These are phyloP conservation scores for Mortierella sp. DNA, from an alignment of 371 early-diverging fungal genomes.

Conservation along the genomic window DNA sequence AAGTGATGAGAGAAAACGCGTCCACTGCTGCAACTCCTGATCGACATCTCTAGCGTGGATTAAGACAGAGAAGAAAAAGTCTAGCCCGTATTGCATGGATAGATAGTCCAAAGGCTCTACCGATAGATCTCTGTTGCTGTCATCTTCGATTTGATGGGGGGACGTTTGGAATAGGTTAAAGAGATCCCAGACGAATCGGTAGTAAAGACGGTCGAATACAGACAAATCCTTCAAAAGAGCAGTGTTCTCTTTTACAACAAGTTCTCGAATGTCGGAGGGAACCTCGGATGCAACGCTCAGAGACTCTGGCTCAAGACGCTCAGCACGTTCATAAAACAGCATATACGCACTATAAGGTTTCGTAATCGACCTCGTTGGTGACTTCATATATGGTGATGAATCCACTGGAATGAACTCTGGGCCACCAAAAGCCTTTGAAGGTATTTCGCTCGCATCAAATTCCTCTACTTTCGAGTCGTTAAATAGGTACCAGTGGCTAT, in stretches of 20 bases:
- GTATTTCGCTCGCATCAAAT: conserved; percentile 62
- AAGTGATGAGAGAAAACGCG: conserved; percentile 27
- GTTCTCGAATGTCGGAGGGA: conserved; percentile 52
- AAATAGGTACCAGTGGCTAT: conserved; percentile 62
- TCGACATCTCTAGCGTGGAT: conserved; percentile 55
- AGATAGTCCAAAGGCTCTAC: conserved; percentile 19
- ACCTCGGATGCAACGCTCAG: conserved; percentile 7
- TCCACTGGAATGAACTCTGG: conserved; percentile 48
- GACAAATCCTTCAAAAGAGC: conserved; percentile 44
- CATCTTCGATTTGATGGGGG: background rate
- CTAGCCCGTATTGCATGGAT: conserved; percentile 48
- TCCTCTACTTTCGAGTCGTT: conserved; percentile 64
- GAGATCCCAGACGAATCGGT: conserved; percentile 53
- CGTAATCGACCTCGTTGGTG: conserved; percentile 42
- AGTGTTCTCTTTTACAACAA: conserved; percentile 49
- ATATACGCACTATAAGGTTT: conserved; percentile 67
- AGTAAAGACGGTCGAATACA: conserved; percentile 55
- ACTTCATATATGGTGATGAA: conserved; percentile 58
- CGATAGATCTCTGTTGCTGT: background rate
- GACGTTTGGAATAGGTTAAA: conserved; percentile 29
- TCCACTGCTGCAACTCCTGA: conserved; percentile 51
- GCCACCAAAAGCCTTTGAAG: conserved; percentile 62
- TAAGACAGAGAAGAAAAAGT: conserved; percentile 53
- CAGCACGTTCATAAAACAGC: conserved; percentile 62
- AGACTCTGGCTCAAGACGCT: background rate